Evolutionary conservation across 1,139 yeast genomes (phyloP), one percentile per base, ranked within the genome.

Genomic region (Pneumocystis oryctolagi): DNA sequence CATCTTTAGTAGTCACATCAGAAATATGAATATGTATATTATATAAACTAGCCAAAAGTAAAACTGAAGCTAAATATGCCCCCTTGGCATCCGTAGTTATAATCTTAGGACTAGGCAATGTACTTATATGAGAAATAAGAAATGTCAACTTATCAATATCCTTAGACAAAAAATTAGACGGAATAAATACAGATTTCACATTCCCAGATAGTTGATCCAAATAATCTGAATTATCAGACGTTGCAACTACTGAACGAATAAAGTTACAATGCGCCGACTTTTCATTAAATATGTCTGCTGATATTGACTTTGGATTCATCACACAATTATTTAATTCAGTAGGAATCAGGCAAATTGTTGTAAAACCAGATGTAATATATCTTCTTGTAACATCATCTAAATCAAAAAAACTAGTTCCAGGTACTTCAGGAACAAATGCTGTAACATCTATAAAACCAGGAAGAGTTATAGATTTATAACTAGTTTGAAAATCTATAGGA

Each of bases 41-140:
- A 78, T 88, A 90, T 72, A 92, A 82, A 57, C 96, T 87, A 62
- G 97, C 96, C 76, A 92, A 79, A 72, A 92, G 80, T 73, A 92
- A 78, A 62, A 90, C 86, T 5, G 96, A 87, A 28, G 98, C 97
- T 71, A 92, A 80, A 71, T 89, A 94, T 59, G 97, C 87, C 35
- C 94, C 84, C 73, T 83, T 84, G 60, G 97, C 97, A 75, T 92
- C 97, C 60, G 96, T 89, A 68, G 90, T 81, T 67, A 92, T 87
- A 67, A 95, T 94, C 78, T 89, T 89, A 71, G 76, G 75, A 63
- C 80, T 78, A 63, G 96, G 96, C 97, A 97, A 90, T 59, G 83
- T 77, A 67, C 84, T 82, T 70, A 89, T 84, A 70, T 89, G 94
- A 57, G 86, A 80, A 55, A 95, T 83, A 61, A 89, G 84, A 40